Base-by-base conservation (phyloP, 805 yeast species). In the Yarrowia sp. region DNA sequence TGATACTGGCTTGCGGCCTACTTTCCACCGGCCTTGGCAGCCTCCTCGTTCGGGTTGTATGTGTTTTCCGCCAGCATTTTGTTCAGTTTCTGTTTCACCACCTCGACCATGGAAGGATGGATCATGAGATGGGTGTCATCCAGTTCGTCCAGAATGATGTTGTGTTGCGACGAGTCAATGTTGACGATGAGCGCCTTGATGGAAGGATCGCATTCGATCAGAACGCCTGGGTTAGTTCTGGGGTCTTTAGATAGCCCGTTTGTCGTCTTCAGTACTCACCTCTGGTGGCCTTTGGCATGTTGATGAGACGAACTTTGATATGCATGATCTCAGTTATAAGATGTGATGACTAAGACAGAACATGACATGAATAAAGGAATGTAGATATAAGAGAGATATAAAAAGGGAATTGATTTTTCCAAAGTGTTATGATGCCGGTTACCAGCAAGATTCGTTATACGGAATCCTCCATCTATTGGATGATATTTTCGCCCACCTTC, bases 111-210 rank as follows among this genome's bases (percentile, higher is more conserved):
- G 46, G 86, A 84, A 41, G 89, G 89, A 72, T 91, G 94, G 38
- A 94, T 89, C 70, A 95, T 81, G 19, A 94, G 78, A 77, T 95
- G 98, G 0, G 95, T 91, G 56, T 93, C 98, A 76, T 95, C 98
- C 50, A 94, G 82, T 73, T 95, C 98, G 69, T 86, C 87, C 22
- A 87, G 77, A 5, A 87, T 85, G 42, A 95, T 88, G 72, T 92
- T 97, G 70, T 91, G 89, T 45, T 83, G 79, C 36, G 86, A 85
- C 0, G 91, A 80, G 77, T 95, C 98, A 52, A 94, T 89, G 76
- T 88, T 89, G 26, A 94, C 79, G 1, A 94, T 91, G 61, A 94
- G 81, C 0, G 98, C 97, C 71, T 87, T 85, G 71, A 94, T 92
- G 0, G 98, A 91, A 1, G 99, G 98, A 77, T 94, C 99, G 77